Percentiles rank a stretch among this genome's conserved stretches.
phyloP scores from a whole-genome alignment of 345 rosid genomes.

The Camelina hispida region DNA sequence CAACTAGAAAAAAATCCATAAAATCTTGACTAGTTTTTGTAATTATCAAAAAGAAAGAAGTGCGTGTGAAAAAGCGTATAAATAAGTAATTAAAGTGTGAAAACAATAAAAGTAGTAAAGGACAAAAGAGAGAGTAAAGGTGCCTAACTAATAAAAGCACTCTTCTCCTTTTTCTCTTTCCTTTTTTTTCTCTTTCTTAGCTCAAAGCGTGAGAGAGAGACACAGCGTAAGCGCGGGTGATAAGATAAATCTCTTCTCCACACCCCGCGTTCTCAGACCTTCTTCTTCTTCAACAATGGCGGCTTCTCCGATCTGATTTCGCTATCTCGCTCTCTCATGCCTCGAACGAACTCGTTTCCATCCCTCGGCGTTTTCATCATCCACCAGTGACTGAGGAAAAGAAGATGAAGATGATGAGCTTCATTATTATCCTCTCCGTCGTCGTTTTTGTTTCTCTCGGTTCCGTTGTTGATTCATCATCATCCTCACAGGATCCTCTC shows the following conservation, averaged over 20 bases:
- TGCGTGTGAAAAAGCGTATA: constrained; percentile 41
- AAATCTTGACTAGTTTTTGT: background rate
- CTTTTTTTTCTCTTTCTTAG: background rate
- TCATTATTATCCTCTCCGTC: constrained; percentile 21
- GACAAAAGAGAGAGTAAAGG: constrained; percentile 37
- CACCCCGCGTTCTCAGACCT: constrained; percentile 32
- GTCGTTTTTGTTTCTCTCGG: background rate
- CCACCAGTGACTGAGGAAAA: constrained; percentile 17
- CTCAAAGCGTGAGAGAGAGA: background rate
- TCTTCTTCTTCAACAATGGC: constrained; percentile 32
- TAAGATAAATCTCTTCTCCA: constrained; percentile 18
- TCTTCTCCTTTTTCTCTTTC: constrained; percentile 16
- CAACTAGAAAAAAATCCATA: constrained; percentile 26
- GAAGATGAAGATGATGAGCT: constrained; percentile 7
- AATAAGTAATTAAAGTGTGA: constrained; percentile 17
- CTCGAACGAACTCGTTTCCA: constrained; percentile 9
- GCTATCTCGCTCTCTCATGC: constrained; percentile 23
- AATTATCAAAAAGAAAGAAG: background rate
- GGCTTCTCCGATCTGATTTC: constrained; percentile 16
- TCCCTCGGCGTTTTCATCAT: background rate
- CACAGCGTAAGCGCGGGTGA: constrained; percentile 30
- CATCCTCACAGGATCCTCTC: constrained; percentile 50
- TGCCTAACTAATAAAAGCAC: constrained; percentile 27
- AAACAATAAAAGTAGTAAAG: constrained; percentile 40
- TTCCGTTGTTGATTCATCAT: constrained; percentile 25